Base-by-base conservation (phyloP, 768 basidiomycete species). In the Lactarius evosmus region DNA sequence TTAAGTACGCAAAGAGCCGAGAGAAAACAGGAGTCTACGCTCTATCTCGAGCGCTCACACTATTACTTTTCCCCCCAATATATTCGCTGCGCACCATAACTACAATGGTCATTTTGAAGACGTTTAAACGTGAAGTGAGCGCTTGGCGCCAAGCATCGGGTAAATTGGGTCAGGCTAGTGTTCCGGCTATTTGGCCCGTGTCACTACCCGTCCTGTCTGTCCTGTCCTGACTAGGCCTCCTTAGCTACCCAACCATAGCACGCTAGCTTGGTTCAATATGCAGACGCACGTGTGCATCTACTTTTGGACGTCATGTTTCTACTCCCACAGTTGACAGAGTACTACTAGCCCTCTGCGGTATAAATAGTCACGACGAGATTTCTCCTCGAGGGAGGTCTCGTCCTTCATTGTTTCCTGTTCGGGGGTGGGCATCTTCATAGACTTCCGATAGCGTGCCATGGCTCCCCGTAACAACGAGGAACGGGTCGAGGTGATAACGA, bases 211-310 rank as follows among this genome's bases (percentile, higher is more conserved):
- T n/a, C n/a, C n/a, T n/a, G n/a, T n/a, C n/a, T n/a, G n/a, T n/a
- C n/a, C n/a, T n/a, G n/a, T n/a, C n/a, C n/a, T n/a, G n/a, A n/a
- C n/a, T n/a, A n/a, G n/a, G n/a, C n/a, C n/a, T 25, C 34, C 62
- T 41, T 40, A 32, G 19, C 12, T 32, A 32, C 29, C 44, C 34
- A n/a, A 17, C 40, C 9, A 12, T 36, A 49, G 29, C 50, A 12
- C 6, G 14, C 17, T 38, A 17, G 6, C 11, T 11, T 12, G 44
- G 11, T 2, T 27, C 22, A 49, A 54, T 9, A 17, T 32, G 34
- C 41, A 17, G 46, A 50, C 54, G 53, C 63, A 64, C 63, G 63
- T 60, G 63, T 25, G 63, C 27, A 9, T 9, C 29, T 32, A 56
- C 50, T 32, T 49, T 49, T 33, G 53, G n/a, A 44, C 16, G 12